phyloP scores from a whole-genome alignment of 2,329 filamentous ascomycete genomes.

The Fusarium poae region DNA sequence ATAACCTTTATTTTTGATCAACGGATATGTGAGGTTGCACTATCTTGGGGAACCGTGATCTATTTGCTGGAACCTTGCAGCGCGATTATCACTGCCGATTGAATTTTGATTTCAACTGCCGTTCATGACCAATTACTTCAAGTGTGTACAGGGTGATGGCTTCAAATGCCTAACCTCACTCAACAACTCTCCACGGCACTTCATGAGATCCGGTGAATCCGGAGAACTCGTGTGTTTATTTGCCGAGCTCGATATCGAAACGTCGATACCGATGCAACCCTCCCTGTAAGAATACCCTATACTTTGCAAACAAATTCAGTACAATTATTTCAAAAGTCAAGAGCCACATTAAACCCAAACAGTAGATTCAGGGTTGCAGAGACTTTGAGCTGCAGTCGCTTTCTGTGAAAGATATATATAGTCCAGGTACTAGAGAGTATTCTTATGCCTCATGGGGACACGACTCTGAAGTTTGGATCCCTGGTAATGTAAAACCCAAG shows the following conservation, averaged over 20 bases:
- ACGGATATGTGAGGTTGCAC: too few species aligned
- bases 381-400: neutral
- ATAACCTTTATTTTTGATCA: neutral
- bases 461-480: neutral
- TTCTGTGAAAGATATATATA: neutral
- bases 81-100: neutral
- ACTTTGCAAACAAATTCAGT: neutral
- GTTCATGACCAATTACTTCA: neutral
- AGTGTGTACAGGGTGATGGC: neutral
- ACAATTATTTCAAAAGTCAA: neutral
- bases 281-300: neutral
- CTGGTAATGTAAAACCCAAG: neutral
- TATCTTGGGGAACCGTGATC: neutral
- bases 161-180: neutral
- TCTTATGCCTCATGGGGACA: neutral
- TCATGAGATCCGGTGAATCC: neutral
- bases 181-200: neutral
- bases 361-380: neutral
- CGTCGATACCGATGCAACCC: fast-evolving
- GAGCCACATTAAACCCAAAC: neutral
- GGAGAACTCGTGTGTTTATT: neutral
- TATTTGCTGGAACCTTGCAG: neutral
- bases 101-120: neutral
- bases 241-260: neutral
- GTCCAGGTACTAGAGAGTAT: neutral